Base-by-base conservation (phyloP, 1,284 basidiomycete genomes). In the Cutaneotrichosporon cutaneum region DNA sequence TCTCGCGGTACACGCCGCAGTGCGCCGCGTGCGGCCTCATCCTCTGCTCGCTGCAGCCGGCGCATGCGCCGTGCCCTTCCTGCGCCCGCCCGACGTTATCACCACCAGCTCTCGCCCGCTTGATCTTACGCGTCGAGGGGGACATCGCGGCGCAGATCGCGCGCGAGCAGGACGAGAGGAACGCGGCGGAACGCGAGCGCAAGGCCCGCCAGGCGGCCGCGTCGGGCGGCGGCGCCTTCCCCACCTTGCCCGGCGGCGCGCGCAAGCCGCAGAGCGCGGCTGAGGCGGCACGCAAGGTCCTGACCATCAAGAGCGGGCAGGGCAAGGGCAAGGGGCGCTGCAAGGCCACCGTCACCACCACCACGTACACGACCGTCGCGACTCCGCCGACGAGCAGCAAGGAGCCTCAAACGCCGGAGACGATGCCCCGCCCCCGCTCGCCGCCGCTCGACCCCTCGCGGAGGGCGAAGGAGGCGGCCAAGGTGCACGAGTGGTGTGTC, bases 11-110 rank as follows among this genome's bases (percentile, higher is more conserved):
- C 62, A 77, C 75, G 10, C 80, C 81, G 4, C 68, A 75, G 32
- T 82, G 81, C 63, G 67, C 74, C 4, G 57, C 66, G 2, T 82
- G 81, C 66, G 74, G 77, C 9, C 68, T 82, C 10, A 70, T 77
- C 22, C 64, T 80, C 48, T 82, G 81, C 65, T 24, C 57, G 6
- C 58, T 80, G 27, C 80, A 81, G 47, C 63, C 70, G 0, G 67
- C 77, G 16, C 72, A 78, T 52, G 71, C 71, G 21, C 74, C 78
- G 11, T 82, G 81, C 63, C 81, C 81, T 16, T 80, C 79, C n/a
- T 82, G 81, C 62, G 44, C 61, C 0, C 63, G 62, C 18, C 55
- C 63, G 7, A 62, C 54, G 3, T 64, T 69, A 10, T 65, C 71
- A 4, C 71, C 77, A 10, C 67, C 75, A 16, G 68, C 72, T n/a